Conservation (phyloP, 208 protist species). For the Tritrichomonas foetus region DNA sequence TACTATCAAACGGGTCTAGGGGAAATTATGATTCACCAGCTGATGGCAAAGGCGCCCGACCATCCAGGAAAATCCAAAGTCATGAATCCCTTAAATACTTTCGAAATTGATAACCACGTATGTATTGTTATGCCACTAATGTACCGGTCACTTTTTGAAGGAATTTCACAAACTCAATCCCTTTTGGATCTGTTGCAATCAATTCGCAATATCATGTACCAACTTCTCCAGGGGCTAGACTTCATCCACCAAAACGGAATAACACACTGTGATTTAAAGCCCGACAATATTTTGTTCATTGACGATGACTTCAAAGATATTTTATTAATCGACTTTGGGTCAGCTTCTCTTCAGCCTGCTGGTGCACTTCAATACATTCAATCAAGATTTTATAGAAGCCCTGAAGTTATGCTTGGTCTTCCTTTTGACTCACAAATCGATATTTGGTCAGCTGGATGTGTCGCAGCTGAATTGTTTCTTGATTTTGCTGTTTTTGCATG, state of each 20-base stretch:
- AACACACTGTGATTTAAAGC: constrained; percentile 60
- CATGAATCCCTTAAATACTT: neutral
- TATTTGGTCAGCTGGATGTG: constrained; percentile 6
- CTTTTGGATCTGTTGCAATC: neutral
- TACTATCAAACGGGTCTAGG: neutral
- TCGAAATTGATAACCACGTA: neutral
- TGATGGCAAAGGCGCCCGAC: neutral
- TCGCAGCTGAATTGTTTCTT: neutral
- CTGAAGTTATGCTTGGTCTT: neutral
- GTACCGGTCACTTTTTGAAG: constrained; percentile 14
- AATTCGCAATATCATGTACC: constrained; percentile 50
- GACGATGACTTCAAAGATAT: constrained; percentile 25
- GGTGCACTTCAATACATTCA: neutral
- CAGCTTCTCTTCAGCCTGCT: neutral
- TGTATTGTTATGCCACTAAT: constrained; percentile 6
- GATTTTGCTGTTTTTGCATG: constrained; percentile 33
- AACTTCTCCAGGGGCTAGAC: constrained; percentile 46
- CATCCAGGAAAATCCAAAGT: neutral
- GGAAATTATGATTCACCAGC: constrained; percentile 35
- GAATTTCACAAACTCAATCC: neutral
- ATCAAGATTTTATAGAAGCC: neutral
- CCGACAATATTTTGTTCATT: constrained; percentile 40
- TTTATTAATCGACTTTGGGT: constrained; percentile 60
- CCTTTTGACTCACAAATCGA: neutral
- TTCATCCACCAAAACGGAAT: constrained; percentile 43